Evolutionary conservation across 768 basidiomycete species (phyloP), one percentile per base, ranked within the genome.

Genomic region (Rhizopogon salebrosus): DNA sequence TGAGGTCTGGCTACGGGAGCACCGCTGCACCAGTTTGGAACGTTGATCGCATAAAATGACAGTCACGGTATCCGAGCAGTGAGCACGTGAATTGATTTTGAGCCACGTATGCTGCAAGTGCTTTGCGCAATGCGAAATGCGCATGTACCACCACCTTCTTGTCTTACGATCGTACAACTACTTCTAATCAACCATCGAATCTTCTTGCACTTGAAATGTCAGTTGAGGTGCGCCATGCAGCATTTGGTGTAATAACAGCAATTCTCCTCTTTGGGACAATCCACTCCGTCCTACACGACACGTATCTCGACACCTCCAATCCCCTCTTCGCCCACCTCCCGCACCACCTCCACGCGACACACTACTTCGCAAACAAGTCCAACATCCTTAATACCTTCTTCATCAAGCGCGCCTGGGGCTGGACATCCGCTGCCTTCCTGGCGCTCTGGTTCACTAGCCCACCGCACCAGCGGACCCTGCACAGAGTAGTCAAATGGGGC

Each of bases 351-450:
- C 71, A 81, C 52, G 52, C 66, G 10, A 69, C 83, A 0, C 75
- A 88, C 66, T 86, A 84, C 69, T 92, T 92, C 62, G 92, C 94
- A 10, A 77, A 74, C 60, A 95, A 95, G 67, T 70, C 77, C 59
- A 98, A 94, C 64, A 45, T 79, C 1, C 76, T 98, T 64, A 98
- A 98, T 63, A 77, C 85, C 53, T 72, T 80, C 60, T 95, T 95
- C 70, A 91, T 95, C 64, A 98, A 98, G 71, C 76, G 80, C 49
- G 83, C 87, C 22, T 97, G 95, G 94, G 91, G 72, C 0, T 97
- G 94, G 93, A 94, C 93, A 1, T 77, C 89, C 6, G 74, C 74
- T 31, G 75, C 80, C 0, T 92, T 90, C 61, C 62, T 84, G 51
- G 60, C 78, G 51, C 72, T 78, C 23, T 87, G 79, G 76, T 26